phyloP scores from a whole-genome alignment of 2,329 filamentous ascomycete species.

The Colletotrichum tropicicola region DNA sequence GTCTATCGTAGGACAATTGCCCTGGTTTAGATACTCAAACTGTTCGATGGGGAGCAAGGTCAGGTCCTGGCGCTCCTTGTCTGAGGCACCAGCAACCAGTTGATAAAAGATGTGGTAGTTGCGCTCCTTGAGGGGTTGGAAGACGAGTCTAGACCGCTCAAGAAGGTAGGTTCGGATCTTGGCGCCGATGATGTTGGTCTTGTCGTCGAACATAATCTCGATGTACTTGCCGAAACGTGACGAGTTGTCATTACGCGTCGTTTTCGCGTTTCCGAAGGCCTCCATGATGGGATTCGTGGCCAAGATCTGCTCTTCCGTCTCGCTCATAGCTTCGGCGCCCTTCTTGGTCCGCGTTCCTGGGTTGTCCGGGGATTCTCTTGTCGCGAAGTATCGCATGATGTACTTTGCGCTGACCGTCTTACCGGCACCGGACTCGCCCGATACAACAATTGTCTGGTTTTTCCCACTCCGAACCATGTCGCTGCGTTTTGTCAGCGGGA shows the following conservation, averaged over 20 bases:
- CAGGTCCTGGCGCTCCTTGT: slow-evolving; percentile 82
- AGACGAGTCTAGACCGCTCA: slow-evolving; percentile 94
- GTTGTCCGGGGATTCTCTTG: slow-evolving; percentile 91
- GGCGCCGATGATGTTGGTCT: slow-evolving; percentile 95
- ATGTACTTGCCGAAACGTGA: slow-evolving; percentile 99
- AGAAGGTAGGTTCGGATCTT: slow-evolving; percentile 96
- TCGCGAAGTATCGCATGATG: slow-evolving; percentile 99
- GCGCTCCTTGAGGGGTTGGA: slow-evolving; percentile 95
- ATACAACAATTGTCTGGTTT: slow-evolving; percentile 99
- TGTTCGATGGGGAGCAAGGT: slow-evolving; percentile 84
- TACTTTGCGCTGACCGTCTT: slow-evolving; percentile 99
- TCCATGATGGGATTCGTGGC: slow-evolving; percentile 99
- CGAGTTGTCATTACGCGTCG: slow-evolving; percentile 99
- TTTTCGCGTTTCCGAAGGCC: slow-evolving; percentile 99
- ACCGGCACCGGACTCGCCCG: slow-evolving; percentile 96
- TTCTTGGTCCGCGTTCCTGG: slow-evolving; percentile 79
- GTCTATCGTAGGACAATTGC: slow-evolving; percentile 88
- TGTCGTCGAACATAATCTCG: slow-evolving; percentile 98
- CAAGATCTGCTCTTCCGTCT: slow-evolving; percentile 98
- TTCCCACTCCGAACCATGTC: slow-evolving; percentile 97
- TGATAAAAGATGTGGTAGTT: slow-evolving; percentile 99
- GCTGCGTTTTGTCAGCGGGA: slow-evolving; percentile 59
- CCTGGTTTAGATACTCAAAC: slow-evolving; percentile 96
- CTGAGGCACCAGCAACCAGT: slow-evolving; percentile 89
- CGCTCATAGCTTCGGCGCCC: slow-evolving; percentile 86